Conservation (phyloP, 768 basidiomycete species). For the Pleurotus sapidus region DNA sequence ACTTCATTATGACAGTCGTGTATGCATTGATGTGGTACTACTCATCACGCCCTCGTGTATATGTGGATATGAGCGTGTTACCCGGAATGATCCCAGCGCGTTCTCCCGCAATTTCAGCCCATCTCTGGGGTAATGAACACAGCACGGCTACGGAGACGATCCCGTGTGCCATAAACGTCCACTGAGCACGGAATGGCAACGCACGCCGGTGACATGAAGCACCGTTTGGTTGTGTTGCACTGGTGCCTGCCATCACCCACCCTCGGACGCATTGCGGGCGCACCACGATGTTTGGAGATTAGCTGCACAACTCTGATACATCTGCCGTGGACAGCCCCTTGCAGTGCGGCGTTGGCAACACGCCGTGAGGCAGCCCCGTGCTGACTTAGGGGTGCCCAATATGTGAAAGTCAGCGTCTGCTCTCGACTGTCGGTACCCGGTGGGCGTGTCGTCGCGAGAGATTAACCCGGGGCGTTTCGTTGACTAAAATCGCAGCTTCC, state of each 20-base stretch:
- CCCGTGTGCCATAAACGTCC: neutral
- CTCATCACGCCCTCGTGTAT: no score
- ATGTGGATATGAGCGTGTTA: neutral
- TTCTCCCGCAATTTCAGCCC: no score
- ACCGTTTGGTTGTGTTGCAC: neutral
- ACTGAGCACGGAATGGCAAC: neutral
- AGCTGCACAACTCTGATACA: neutral
- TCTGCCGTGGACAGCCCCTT: neutral
- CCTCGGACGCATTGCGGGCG: neutral
- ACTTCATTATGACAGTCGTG: no score
- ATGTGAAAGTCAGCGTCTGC: no score
- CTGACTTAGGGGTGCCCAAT: neutral
- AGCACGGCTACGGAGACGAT: neutral
- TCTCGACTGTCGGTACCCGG: neutral
- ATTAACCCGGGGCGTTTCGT: no score
- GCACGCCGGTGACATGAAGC: neutral
- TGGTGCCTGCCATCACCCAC: no score
- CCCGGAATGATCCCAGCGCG: neutral
- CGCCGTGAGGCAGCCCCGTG: neutral
- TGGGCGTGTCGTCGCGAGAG: neutral
- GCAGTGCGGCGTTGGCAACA: neutral
- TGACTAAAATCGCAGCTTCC: no score
- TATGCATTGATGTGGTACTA: no score
- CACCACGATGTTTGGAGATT: neutral
- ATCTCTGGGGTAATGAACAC: no score